These are phyloP conservation scores for Cyamopsis tetragonoloba DNA, from an alignment of 306 rosid genomes.

Conservation along the genomic window DNA sequence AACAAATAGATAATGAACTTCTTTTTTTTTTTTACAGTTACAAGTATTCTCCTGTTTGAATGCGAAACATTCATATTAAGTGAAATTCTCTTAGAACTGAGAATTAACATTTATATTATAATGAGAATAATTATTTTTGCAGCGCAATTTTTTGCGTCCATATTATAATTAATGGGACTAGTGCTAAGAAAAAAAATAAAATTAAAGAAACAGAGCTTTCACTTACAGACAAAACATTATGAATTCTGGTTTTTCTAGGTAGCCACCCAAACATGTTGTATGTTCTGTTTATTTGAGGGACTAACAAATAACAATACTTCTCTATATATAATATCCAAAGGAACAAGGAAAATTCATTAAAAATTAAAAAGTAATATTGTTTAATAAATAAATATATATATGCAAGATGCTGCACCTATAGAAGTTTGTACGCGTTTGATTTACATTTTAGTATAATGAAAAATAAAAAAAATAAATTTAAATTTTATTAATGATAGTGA, in stretches of 20 bases:
- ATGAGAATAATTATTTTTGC: background rate
- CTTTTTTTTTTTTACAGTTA: too few relatives aligned
- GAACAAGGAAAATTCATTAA: background rate
- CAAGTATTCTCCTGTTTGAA: too few relatives aligned
- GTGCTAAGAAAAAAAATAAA: background rate
- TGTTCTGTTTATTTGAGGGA: background rate
- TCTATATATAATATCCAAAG: background rate
- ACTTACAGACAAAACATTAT: constrained; percentile 64
- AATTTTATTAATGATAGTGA: too few relatives aligned
- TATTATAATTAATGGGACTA: too few relatives aligned
- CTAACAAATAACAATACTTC: background rate
- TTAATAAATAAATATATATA: background rate
- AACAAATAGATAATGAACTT: background rate
- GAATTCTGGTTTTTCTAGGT: constrained; percentile 26
- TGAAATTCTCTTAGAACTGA: too few relatives aligned
- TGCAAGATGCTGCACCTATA: background rate
- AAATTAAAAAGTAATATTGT: background rate
- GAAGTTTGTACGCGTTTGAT: too few relatives aligned
- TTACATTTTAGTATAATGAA: too few relatives aligned
- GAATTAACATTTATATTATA: too few relatives aligned
- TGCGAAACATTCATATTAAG: too few relatives aligned
- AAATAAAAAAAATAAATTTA: too few relatives aligned
- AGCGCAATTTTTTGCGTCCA: too few relatives aligned
- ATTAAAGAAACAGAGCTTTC: too few relatives aligned
- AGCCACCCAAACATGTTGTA: constrained; percentile 52